Evolutionary conservation across 305 asterid species (phyloP), one percentile per base, ranked within the genome.

Genomic region (Solanum aculeatissimum): DNA sequence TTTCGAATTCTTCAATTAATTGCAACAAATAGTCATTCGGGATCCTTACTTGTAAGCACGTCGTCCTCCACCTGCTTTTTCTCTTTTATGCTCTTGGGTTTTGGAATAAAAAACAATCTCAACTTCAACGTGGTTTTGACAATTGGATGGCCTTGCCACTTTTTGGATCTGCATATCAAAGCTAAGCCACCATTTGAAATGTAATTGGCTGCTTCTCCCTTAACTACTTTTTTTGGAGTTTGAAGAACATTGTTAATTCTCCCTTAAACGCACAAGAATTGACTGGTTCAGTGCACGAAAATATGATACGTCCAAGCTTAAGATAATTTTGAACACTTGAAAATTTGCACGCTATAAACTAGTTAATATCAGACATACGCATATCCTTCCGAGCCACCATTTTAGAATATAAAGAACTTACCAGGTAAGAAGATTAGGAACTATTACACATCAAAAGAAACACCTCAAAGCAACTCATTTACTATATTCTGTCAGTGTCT

Each of bases 21-120:
- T 74, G 45, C 23, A 51, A 77, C 47, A 55, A 77, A 18, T 77
- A 51, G 82, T 78, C 66, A 32, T 27, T 78, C 3, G 19, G 16
- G 32, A 78, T 78, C 66, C 83, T 7, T 53, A 78, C 83, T 78
- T 78, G 83, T 35, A 53, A 78, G 68, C 83, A 78, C 83, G 83
- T 78, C 32, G 4, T 78, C 68, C n/a, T 53, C 83, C 49, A 53
- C 19, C 49, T 53, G 54, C 10, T 42, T 42, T 42, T 40, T 10
- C 15, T n/a, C 10, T 51, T 27, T 74, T 45, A 74, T 15, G 27
- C 63, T 75, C 27, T 77, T 27, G 43, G 15, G 19, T 47, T 77
- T 23, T 74, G 25, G 16, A 69, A 58, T 66, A 66, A 66, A 66
- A 35, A 66, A 35, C 18, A 9, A 35, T 35, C 77, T 19, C 27